phyloP scores from a whole-genome alignment of 1,284 basidiomycete genomes.

The Trichosporon ovoides region DNA sequence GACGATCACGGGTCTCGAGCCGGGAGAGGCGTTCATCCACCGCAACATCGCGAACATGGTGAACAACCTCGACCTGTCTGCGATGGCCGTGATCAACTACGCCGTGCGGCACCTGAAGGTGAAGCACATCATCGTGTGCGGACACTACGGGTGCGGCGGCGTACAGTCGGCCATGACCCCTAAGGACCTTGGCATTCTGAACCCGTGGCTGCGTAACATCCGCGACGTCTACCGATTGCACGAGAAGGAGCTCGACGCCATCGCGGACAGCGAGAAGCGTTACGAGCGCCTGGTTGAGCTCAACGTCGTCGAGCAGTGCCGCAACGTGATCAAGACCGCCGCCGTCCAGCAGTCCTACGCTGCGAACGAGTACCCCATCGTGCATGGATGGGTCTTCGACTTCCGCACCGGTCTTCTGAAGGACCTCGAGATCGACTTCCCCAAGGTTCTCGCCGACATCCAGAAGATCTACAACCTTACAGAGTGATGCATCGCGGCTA shows the following conservation, averaged over 20 bases:
- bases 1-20: constrained; percentile 20
- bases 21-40: constrained; percentile 24
- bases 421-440: constrained; percentile 21
- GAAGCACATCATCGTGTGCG: constrained; percentile 24
- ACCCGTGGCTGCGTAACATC: constrained; percentile 24
- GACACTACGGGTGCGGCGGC: constrained; percentile 22
- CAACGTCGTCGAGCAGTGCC: constrained; percentile 22
- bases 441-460: constrained; percentile 12
- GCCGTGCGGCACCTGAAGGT: constrained; percentile 20
- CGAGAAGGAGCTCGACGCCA: constrained; percentile 20
- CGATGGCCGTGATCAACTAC: constrained; percentile 22
- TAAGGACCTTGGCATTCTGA: constrained; percentile 21
- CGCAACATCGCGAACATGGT: constrained; percentile 24
- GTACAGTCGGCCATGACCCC: constrained; percentile 22
- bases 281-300: constrained; percentile 22
- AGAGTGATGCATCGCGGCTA: not conserved
- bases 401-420: constrained; percentile 20
- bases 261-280: constrained; percentile 8
- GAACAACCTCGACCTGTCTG: constrained; percentile 19
- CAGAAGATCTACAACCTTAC: constrained; percentile 24
- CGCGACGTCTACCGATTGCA: constrained; percentile 21
- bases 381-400: constrained; percentile 23
- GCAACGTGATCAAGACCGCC: constrained; percentile 23
- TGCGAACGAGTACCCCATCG: constrained; percentile 17
- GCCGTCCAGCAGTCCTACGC: constrained; percentile 17